These are phyloP conservation scores for Salvia rosmarinus DNA, from an alignment of 257 asterid species.

Conservation along the genomic window DNA sequence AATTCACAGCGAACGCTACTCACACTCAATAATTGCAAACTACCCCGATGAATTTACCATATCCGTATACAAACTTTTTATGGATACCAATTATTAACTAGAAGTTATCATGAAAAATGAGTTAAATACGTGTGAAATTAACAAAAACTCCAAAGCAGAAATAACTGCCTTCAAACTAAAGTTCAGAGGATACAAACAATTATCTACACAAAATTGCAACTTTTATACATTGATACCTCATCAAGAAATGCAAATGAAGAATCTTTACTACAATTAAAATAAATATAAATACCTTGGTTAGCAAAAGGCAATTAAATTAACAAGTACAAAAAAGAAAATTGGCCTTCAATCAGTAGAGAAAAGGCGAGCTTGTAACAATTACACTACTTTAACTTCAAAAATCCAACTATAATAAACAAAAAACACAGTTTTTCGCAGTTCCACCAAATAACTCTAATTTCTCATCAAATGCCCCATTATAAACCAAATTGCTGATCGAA, in stretches of 20 bases:
- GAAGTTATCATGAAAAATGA: not conserved
- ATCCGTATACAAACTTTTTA: not conserved
- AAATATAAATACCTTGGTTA: not conserved
- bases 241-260: not conserved
- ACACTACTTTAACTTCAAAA: not conserved
- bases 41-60: not conserved
- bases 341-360: not conserved
- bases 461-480: conserved; percentile 2
- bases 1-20: not conserved
- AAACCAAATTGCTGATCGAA: not conserved
- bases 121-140: not conserved
- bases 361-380: conserved; percentile 15
- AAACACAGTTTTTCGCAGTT: not conserved
- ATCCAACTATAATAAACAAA: conserved; percentile 1
- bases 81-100: not conserved
- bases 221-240: not conserved
- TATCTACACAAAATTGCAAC: conserved; percentile 6
- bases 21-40: not conserved
- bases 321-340: not conserved
- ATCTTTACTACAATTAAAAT: not conserved
- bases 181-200: not conserved
- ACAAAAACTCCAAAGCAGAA: not conserved
- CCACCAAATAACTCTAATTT: not conserved
- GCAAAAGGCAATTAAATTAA: not conserved
- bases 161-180: not conserved